These are phyloP conservation scores for Apodospora peruviana DNA, from an alignment of 495 filamentous ascomycete genomes.

Conservation along the genomic window DNA sequence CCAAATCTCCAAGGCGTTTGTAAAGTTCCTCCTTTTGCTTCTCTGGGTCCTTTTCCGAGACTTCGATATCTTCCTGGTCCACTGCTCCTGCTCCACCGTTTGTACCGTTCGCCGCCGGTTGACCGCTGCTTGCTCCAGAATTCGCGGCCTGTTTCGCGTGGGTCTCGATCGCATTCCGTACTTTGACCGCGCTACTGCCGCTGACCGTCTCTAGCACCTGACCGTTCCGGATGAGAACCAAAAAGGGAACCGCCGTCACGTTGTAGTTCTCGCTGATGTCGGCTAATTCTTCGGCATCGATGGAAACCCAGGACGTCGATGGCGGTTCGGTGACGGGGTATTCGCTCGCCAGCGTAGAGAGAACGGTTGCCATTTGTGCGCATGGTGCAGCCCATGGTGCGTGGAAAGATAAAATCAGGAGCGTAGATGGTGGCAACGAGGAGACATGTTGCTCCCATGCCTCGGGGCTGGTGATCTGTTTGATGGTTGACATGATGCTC, in stretches of 20 bases:
- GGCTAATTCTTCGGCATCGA: slow-evolving; percentile 85
- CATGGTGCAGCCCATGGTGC: slow-evolving; percentile 97
- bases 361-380: slow-evolving; percentile 84
- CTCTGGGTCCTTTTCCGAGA: slow-evolving; percentile 38
- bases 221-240: slow-evolving; percentile 69
- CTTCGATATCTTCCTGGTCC: slow-evolving; percentile 10
- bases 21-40: slow-evolving; percentile 73
- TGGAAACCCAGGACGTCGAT: slow-evolving; percentile 70
- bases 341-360: slow-evolving; percentile 75
- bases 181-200: slow-evolving; percentile 78
- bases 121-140: slow-evolving; percentile 1
- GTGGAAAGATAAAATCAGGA: slow-evolving; percentile 86
- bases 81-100: slow-evolving; percentile 23
- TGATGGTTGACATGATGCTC: slow-evolving; percentile 60
- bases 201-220: slow-evolving; percentile 73
- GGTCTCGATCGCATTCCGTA: slow-evolving; percentile 76
- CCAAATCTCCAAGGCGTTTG: slow-evolving; percentile 68
- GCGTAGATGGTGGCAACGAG: slow-evolving; percentile 57
- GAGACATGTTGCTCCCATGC: slow-evolving; percentile 62
- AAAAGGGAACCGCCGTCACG: slow-evolving; percentile 87
- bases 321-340: slow-evolving; percentile 63
- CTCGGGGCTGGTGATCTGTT: slow-evolving; percentile 62
- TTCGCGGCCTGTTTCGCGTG: slow-evolving; percentile 49
- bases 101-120: slow-evolving; percentile 18
- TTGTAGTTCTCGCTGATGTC: slow-evolving; percentile 86